Percentiles rank a stretch among this genome's conserved stretches.
These are phyloP conservation scores for Penicillium arizonense DNA, from an alignment of 495 filamentous ascomycete species.

Conservation along the genomic window DNA sequence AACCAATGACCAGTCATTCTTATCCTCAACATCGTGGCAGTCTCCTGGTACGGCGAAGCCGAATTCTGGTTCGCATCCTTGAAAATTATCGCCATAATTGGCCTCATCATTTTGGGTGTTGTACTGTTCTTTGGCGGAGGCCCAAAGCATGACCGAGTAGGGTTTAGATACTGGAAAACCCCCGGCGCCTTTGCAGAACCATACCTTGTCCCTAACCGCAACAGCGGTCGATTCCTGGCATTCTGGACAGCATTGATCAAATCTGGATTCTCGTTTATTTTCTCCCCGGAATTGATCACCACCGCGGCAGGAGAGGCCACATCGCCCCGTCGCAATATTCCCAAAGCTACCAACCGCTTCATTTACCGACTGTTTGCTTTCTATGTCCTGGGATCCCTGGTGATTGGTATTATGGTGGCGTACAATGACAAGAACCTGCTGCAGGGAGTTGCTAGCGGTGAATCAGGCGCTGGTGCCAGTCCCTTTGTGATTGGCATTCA, in stretches of 20 bases:
- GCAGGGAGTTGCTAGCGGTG: constrained; percentile 38
- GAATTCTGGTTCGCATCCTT: constrained; percentile 73
- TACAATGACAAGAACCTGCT: constrained; percentile 55
- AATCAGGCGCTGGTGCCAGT: constrained; percentile 46
- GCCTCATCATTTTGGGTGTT: constrained; percentile 64
- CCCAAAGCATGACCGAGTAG: constrained; percentile 59
- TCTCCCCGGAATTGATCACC: constrained; percentile 71
- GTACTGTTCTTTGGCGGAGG: constrained; percentile 67
- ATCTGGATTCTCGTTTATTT: constrained; percentile 50
- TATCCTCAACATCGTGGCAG: constrained; percentile 63
- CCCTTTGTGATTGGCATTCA: constrained; percentile 59
- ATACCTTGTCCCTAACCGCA: constrained; percentile 30
- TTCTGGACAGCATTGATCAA: constrained; percentile 45
- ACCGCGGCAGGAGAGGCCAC: constrained; percentile 79
- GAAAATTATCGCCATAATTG: constrained; percentile 73
- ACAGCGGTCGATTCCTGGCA: constrained; percentile 38
- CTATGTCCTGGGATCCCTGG: constrained; percentile 58
- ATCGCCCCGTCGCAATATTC: constrained; percentile 73
- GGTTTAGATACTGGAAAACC: constrained; percentile 69
- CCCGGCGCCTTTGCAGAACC: constrained; percentile 64
- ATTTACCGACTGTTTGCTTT: constrained; percentile 85
- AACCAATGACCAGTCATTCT: constrained; percentile 49
- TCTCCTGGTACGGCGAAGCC: constrained; percentile 68
- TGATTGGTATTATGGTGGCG: constrained; percentile 53
- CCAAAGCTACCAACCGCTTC: constrained; percentile 72